These are phyloP conservation scores for Neurospora tetraspora DNA, from an alignment of 495 filamentous ascomycete species.

Conservation along the genomic window DNA sequence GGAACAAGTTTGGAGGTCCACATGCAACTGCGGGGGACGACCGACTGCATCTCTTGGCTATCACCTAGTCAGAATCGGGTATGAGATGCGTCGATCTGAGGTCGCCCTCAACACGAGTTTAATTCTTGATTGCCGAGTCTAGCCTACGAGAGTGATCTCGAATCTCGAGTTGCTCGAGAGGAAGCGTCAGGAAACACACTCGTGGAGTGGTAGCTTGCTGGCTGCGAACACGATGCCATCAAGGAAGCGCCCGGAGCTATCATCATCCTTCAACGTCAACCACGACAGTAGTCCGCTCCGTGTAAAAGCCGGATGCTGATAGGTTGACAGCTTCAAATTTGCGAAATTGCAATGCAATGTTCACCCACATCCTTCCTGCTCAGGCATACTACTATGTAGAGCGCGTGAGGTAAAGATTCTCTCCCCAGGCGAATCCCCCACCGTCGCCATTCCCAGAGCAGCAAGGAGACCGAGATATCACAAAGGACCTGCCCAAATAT, in stretches of 20 bases:
- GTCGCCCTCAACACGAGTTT: not conserved
- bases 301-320: not conserved
- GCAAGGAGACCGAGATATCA: not conserved
- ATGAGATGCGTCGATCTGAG: not conserved
- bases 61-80: not conserved
- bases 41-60: not conserved
- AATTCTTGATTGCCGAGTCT: too few relatives aligned
- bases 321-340: not conserved
- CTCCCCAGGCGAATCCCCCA: constrained; percentile 1
- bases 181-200: not conserved
- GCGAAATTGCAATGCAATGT: not conserved
- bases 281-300: not conserved
- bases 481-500: not conserved
- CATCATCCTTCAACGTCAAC: not conserved
- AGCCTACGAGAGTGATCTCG: not conserved
- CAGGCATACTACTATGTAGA: too few relatives aligned
- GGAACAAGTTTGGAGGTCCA: not conserved
- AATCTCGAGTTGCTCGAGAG: not conserved
- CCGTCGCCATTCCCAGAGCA: not conserved
- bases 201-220: not conserved
- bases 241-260: not conserved
- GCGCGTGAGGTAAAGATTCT: too few relatives aligned
- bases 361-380: not conserved
- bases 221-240: not conserved
- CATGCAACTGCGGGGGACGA: not conserved